Conservation (phyloP, 345 rosid species). For the Heritiera littoralis region DNA sequence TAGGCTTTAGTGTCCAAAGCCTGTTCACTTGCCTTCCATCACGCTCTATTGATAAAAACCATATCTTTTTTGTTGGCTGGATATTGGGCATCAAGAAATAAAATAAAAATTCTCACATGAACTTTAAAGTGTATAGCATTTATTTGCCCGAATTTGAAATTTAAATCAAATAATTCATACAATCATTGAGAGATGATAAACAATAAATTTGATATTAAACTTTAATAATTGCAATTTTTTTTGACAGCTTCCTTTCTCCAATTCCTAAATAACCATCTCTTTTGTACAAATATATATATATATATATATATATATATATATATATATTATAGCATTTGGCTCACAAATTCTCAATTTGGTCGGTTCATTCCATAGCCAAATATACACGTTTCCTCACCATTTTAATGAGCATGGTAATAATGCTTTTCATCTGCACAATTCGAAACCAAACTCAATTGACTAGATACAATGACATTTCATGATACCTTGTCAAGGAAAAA, state of each 20-base stretch:
- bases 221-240: too few relatives aligned
- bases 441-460: not conserved
- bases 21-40: conserved; percentile 8
- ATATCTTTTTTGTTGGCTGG: not conserved
- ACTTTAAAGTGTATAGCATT: not conserved
- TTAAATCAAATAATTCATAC: too few relatives aligned
- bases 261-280: too few relatives aligned
- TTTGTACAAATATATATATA: too few relatives aligned
- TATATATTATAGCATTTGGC: not conserved
- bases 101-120: not conserved
- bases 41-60: conserved; percentile 6
- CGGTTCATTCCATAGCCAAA: conserved; percentile 11
- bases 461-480: conserved; percentile 13
- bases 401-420: not conserved
- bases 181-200: too few relatives aligned
- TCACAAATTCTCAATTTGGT: conserved; percentile 2
- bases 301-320: too few relatives aligned
- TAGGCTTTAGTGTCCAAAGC: not conserved
- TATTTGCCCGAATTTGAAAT: too few relatives aligned
- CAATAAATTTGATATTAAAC: too few relatives aligned
- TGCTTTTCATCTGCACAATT: not conserved
- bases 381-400: conserved; percentile 3
- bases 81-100: not conserved
- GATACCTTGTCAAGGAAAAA: not conserved
- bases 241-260: too few relatives aligned